These are phyloP conservation scores for Amanita subjunquillea DNA, from an alignment of 768 basidiomycete genomes.

Conservation along the genomic window DNA sequence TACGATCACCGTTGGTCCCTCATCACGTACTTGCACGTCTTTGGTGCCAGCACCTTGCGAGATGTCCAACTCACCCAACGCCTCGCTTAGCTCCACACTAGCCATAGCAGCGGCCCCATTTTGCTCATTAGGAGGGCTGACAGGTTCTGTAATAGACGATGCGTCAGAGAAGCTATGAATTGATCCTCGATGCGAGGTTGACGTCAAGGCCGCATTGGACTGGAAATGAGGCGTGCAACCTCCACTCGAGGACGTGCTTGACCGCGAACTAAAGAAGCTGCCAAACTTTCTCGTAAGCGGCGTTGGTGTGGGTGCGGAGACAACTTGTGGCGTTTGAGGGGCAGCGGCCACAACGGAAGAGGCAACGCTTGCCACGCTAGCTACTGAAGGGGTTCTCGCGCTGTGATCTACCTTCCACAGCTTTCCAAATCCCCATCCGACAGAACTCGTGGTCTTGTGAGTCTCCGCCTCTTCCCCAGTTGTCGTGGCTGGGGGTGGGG, in stretches of 20 bases:
- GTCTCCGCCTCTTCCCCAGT: conserved; percentile 23
- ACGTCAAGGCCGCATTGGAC: conserved; percentile 18
- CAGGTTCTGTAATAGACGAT: conserved; percentile 49
- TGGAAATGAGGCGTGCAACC: conserved; percentile 19
- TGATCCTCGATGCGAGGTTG: conserved; percentile 23
- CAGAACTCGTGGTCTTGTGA: conserved; percentile 19
- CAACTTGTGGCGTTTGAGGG: conserved; percentile 16
- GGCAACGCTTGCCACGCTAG: conserved; percentile 13
- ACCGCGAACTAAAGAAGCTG: conserved; percentile 55
- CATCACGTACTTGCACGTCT: not conserved
- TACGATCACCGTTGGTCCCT: not conserved
- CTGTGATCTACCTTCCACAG: conserved; percentile 33
- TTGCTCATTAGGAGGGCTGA: conserved; percentile 36
- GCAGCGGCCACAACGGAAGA: conserved; percentile 14
- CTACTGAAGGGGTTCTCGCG: conserved; percentile 4
- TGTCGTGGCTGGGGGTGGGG: conserved; percentile 29
- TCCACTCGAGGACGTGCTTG: conserved; percentile 36
- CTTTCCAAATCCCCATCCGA: conserved; percentile 57
- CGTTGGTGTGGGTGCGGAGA: conserved; percentile 19
- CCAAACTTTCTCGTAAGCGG: conserved; percentile 60
- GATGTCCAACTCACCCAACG: not conserved
- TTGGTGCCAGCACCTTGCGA: not conserved
- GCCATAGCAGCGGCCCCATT: conserved; percentile 10
- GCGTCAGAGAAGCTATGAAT: conserved; percentile 46
- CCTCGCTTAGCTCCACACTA: not conserved